Base-by-base conservation (phyloP, 805 yeast genomes). In the Yarrowia deformans region DNA sequence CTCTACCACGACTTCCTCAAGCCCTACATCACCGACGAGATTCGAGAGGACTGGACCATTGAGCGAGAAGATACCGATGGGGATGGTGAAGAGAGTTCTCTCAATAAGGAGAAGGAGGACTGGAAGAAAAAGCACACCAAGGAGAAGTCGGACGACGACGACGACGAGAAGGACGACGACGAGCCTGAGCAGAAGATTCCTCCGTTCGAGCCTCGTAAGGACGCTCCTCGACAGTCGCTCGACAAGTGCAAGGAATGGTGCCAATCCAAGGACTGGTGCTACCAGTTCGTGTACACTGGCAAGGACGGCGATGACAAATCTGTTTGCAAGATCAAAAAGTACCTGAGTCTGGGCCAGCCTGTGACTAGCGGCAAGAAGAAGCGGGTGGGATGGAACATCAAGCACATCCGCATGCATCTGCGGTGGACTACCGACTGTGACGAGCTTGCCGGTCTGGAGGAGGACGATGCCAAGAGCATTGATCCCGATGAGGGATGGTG, bases 1-100 rank as follows among this genome's bases (percentile, higher is more conserved):
- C 78, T 79, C 48, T 68, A 74, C 50, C 70, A 76, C 14, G 69
- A 70, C 60, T 71, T 70, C 67, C 29, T 72, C 40, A 56, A 67
- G 58, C 76, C 76, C 12, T 73, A 72, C 56, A 40, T 52, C 23
- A 60, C 37, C 35, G n/a, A 37, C 46, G 68, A 63, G 5, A 19
- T 63, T 29, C 40, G 45, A 13, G 68, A 63, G 37, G 56, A 49
- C 48, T 63, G 68, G 68, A 49, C 55, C 39, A 48, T 63, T 49
- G 56, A 48, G 32, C 56, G 56, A 23, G 68, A 63, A 32, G 68
- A 63, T 16, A 60, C 66, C 10, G 55, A 49, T 34, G 50, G 56
- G 5, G 68, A 63, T 16, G 56, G 68, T 23, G n/a, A 39, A 39
- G 55, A 48, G 46, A 63, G 56, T 16, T 48, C 56, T 14, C 23